Evolutionary conservation across 805 yeast species (phyloP), one percentile per base, ranked within the genome.

Genomic region (Kockiozyma suomiensis): DNA sequence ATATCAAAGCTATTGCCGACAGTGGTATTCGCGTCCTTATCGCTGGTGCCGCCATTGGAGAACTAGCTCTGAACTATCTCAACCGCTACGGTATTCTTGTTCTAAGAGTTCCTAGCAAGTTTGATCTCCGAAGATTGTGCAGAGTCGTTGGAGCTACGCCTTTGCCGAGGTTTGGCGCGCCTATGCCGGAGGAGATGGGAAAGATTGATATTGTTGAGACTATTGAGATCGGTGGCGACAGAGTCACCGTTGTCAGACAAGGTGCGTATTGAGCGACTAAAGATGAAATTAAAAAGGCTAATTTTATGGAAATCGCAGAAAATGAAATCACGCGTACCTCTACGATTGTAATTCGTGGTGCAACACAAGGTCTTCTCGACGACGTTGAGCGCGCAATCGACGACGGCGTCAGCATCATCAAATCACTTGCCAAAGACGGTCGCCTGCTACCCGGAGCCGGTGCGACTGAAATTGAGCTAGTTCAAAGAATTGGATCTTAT

Each of bases 71-170:
- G 71, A 98, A 94, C 76, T 94, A 90, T 75, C 79, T 94, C 74
- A 89, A 93, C 79, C 86, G 94, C 76, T 85, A 88, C 73, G 87
- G 85, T 33, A 86, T 94, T 48, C 78, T 94, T 64, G 93, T 92
- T 15, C 81, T 94, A 76, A 87, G 87, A 71, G 96, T 94, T 46
- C 93, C 96, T 64, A 87, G 96, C 66, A 94, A 94, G 73, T 94
- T 94, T 70, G 99, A 94, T 70, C 77, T 94, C 64, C 87, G 97
- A 79, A 85, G 99, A 74, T 80, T 94, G 62, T 88, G 96, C 71
- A 87, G 97, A 74, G 98, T 94, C 17, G 92, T 97, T 75, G 98
- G 98, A 50, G 97, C 97, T 46, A 88, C 97, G 28, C 97, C 98
- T 59, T 81, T 93, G 72, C 93, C 97, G 54, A 82, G 97, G 74